A percentile compares a stretch with the other conserved stretches of the same genome.
These are phyloP conservation scores for Penicillium palitans DNA, from an alignment of 2,329 filamentous ascomycete species.

Conservation along the genomic window DNA sequence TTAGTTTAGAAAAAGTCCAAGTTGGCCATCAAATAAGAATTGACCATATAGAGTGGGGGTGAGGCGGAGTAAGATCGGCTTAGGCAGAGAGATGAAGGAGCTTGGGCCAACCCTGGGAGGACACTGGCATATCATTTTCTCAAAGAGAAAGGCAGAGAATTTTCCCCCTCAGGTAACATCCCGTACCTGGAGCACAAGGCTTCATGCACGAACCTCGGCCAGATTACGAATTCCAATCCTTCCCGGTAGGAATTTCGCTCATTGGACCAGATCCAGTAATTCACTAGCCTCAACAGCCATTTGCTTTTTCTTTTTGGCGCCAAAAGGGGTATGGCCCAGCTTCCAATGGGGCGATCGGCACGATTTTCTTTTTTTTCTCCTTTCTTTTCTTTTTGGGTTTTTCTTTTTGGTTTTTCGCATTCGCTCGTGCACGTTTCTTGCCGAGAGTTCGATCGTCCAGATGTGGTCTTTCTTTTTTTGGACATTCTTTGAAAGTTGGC, in stretches of 20 bases:
- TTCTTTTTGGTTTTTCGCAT: not conserved
- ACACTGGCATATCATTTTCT: slow-evolving; percentile 18
- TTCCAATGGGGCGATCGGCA: slow-evolving; percentile 29
- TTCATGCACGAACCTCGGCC: slow-evolving; percentile 30
- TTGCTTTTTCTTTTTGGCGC: slow-evolving; percentile 20
- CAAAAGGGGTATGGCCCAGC: slow-evolving; percentile 28
- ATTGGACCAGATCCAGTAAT: slow-evolving; percentile 30
- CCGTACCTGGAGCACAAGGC: slow-evolving; percentile 27
- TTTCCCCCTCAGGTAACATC: slow-evolving; percentile 18
- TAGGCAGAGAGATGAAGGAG: slow-evolving; percentile 29
- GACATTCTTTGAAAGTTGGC: not conserved
- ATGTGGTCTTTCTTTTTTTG: slow-evolving; percentile 3
- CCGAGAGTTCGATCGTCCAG: slow-evolving; percentile 16
- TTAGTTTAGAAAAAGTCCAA: slow-evolving; percentile 13
- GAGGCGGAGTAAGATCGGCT: slow-evolving; percentile 33
- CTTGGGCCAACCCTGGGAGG: slow-evolving; percentile 29
- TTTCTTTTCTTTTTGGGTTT: not conserved
- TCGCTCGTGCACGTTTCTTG: slow-evolving; percentile 17
- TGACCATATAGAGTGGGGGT: slow-evolving; percentile 21
- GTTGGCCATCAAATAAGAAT: slow-evolving; percentile 14
- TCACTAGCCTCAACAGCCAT: slow-evolving; percentile 20
- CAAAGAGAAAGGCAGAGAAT: not conserved
- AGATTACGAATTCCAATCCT: slow-evolving; percentile 29
- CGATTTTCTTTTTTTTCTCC: slow-evolving; percentile 9
- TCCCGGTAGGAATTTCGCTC: slow-evolving; percentile 31